Conservation (phyloP, 116 monocot genomes). For the Trichopus zeylanicus region DNA sequence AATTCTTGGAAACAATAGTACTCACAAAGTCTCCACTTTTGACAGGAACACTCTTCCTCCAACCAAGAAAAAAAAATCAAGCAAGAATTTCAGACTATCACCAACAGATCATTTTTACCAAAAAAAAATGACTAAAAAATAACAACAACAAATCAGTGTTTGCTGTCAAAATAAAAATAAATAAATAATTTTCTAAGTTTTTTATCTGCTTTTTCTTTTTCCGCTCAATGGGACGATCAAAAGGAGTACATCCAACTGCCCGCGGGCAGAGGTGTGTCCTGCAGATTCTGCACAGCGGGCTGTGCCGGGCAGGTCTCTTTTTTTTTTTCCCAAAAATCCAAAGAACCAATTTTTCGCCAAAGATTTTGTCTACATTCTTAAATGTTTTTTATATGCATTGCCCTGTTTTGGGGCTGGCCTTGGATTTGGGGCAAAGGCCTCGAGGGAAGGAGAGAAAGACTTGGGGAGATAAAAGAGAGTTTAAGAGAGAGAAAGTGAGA, state of each 20-base stretch:
- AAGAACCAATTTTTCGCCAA: background rate
- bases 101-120: background rate
- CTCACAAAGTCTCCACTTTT: too few relatives aligned
- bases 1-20: too few relatives aligned
- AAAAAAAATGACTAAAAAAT: too few relatives aligned
- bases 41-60: too few relatives aligned
- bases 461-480: conserved; percentile 1
- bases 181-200: background rate
- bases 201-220: conserved; percentile 18
- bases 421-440: conserved; percentile 22
- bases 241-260: conserved; percentile 14
- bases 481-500: conserved; percentile 6
- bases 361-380: background rate
- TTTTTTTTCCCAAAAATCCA: background rate
- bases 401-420: conserved; percentile 15
- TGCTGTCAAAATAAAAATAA: background rate
- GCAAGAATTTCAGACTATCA: too few relatives aligned
- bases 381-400: conserved; percentile 9
- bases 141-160: background rate
- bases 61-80: too few relatives aligned
- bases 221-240: conserved; percentile 22
- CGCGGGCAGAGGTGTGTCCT: conserved; percentile 2
- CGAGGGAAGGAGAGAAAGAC: conserved; percentile 13
- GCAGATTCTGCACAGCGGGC: background rate
- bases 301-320: background rate